Percentiles rank a stretch among this genome's conserved stretches.
Evolutionary conservation across 345 rosid genomes (phyloP).

Genomic region (Limnanthes douglasii): DNA sequence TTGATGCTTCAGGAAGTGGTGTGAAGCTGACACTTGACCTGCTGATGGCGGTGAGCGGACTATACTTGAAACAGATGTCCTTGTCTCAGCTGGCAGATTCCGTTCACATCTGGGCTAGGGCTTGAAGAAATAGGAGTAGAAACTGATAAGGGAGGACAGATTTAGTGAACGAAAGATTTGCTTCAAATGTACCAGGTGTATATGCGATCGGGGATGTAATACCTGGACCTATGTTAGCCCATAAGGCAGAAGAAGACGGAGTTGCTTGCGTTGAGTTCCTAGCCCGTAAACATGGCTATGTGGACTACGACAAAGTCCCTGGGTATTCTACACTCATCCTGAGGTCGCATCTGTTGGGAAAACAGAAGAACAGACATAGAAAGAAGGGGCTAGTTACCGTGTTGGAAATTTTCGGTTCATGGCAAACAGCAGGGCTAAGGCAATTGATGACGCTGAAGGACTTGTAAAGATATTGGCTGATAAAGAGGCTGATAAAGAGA

Average conservation of each 20-base stretch:
- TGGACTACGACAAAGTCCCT: constrained; percentile 94
- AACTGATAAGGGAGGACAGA: constrained; percentile 72
- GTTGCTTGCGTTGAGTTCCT: constrained; percentile 96
- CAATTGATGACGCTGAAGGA: constrained; percentile 90
- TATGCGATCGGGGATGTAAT: constrained; percentile 95
- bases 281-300: constrained; percentile 94
- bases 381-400: constrained; percentile 49
- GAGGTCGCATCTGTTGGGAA: constrained; percentile 97
- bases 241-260: constrained; percentile 99
- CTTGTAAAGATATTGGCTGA: constrained; percentile 86
- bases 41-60: constrained; percentile 85
- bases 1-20: constrained; percentile 55
- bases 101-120: constrained; percentile 86
- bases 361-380: constrained; percentile 96
- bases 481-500: constrained; percentile 88
- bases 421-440: constrained; percentile 99
- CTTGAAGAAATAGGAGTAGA: constrained; percentile 88
- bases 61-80: constrained; percentile 85
- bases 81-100: constrained; percentile 91
- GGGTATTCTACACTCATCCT: constrained; percentile 98
- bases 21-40: constrained; percentile 77
- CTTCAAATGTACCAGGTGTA: constrained; percentile 71
- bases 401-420: constrained; percentile 96
- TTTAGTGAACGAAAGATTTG: constrained; percentile 71
- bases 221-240: constrained; percentile 99